A percentile compares a stretch with the other conserved stretches of the same genome.
phyloP scores from a whole-genome alignment of 345 rosid species.

The Streptanthus diversifolius region DNA sequence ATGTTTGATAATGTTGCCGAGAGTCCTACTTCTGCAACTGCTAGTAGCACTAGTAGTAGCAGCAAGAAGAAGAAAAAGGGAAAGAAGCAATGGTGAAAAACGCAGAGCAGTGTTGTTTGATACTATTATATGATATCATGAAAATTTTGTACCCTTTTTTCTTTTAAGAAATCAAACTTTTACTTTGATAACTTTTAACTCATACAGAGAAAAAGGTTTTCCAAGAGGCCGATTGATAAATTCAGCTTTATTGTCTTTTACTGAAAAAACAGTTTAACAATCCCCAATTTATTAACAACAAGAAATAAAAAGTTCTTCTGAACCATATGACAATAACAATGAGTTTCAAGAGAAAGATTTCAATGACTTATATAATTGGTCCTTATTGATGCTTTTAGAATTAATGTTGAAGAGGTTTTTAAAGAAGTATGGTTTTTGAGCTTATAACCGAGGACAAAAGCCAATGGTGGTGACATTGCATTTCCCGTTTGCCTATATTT shows the following conservation, averaged over 20 bases:
- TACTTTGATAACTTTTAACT: neutral
- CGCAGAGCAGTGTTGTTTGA: neutral
- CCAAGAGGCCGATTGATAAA: neutral
- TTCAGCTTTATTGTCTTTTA: neutral
- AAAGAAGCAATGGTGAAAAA: constrained; percentile 66
- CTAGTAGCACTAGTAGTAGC: constrained; percentile 32
- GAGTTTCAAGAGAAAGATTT: neutral
- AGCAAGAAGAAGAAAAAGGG: constrained; percentile 78
- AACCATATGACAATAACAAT: neutral
- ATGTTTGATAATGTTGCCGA: constrained; percentile 52
- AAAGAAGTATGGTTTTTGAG: constrained; percentile 57
- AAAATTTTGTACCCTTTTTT: constrained; percentile 26
- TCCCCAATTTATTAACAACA: too few species aligned
- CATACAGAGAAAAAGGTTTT: constrained; percentile 8
- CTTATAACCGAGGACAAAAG: constrained; percentile 74
- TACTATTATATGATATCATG: constrained; percentile 10
- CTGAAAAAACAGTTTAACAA: neutral
- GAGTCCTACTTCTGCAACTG: constrained; percentile 43
- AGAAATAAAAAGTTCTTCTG: neutral
- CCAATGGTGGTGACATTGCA: constrained; percentile 91
- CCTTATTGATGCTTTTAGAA: too few species aligned
- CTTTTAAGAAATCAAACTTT: neutral
- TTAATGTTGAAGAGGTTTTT: constrained; percentile 20
- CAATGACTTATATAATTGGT: neutral
- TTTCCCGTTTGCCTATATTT: constrained; percentile 88